A percentile compares a stretch with the other conserved stretches of the same genome.
Evolutionary conservation across 257 asterid species (phyloP).

Genomic region (Fraxinus americana): DNA sequence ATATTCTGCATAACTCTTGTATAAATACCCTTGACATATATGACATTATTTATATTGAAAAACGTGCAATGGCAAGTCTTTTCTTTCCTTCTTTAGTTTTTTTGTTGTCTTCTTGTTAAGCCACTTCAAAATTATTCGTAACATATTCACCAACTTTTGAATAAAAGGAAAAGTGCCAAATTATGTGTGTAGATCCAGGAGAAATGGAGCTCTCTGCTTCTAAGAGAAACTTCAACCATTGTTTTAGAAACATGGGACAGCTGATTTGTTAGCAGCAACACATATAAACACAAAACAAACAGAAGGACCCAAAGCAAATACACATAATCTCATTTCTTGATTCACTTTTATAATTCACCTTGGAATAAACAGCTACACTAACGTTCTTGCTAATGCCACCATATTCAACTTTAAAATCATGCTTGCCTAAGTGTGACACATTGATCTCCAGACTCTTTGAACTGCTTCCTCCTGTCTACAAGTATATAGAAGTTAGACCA

Average conservation of each 20-base stretch:
- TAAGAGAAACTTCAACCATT: background rate
- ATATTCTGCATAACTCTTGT: too few relatives aligned
- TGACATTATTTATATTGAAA: background rate
- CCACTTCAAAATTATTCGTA: background rate
- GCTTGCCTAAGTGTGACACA: conserved; percentile 52
- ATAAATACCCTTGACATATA: too few relatives aligned
- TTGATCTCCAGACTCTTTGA: conserved; percentile 57
- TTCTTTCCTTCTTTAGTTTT: background rate
- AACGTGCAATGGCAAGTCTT: background rate
- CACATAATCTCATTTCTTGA: conserved; percentile 1
- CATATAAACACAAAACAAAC: background rate
- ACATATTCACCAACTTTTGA: background rate
- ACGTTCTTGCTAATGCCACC: conserved; percentile 70
- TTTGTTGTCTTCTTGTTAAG: background rate
- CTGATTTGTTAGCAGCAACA: background rate
- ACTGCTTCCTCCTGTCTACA: conserved; percentile 63
- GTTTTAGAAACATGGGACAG: background rate
- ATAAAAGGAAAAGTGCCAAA: background rate
- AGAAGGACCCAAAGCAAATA: background rate
- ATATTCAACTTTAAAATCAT: conserved; percentile 74
- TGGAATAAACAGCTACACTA: conserved; percentile 70
- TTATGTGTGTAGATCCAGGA: background rate
- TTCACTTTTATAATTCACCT: conserved; percentile 45
- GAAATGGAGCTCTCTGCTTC: background rate
- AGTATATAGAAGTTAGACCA: conserved; percentile 31